These are phyloP conservation scores for Nectriaceae sp. DNA, from an alignment of 2,329 filamentous ascomycete species.

Conservation along the genomic window DNA sequence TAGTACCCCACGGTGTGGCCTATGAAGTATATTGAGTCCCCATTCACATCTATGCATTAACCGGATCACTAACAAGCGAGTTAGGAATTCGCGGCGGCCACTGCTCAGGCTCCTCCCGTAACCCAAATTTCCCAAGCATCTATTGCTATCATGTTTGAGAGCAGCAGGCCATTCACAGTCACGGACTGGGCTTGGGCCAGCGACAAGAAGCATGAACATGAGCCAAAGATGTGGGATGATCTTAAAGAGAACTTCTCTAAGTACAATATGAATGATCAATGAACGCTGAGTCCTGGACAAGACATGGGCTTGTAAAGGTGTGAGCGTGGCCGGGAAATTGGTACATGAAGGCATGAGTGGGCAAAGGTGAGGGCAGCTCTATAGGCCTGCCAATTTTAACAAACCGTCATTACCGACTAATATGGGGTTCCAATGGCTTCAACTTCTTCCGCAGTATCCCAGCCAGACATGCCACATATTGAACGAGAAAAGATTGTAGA, in stretches of 20 bases:
- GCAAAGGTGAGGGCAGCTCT: no score
- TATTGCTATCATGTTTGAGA: slow-evolving; percentile 28
- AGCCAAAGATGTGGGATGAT: slow-evolving; percentile 29
- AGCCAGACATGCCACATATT: no score
- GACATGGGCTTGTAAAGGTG: no score
- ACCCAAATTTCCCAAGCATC: slow-evolving; percentile 25
- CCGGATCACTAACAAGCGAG: not conserved
- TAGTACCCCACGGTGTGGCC: slow-evolving; percentile 20
- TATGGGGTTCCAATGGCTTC: no score
- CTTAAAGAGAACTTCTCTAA: slow-evolving; percentile 27
- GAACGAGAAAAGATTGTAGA: no score
- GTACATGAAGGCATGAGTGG: no score
- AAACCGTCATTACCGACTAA: no score
- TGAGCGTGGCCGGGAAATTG: no score
- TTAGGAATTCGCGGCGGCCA: slow-evolving; percentile 25
- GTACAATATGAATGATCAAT: no score
- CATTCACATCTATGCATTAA: accelerated
- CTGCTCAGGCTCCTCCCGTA: slow-evolving; percentile 16
- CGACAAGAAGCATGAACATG: slow-evolving; percentile 27
- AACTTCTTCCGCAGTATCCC: no score
- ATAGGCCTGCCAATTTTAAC: no score
- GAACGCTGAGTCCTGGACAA: no score
- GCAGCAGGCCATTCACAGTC: slow-evolving; percentile 24
- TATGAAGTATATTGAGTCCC: slow-evolving; percentile 13
- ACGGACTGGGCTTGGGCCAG: slow-evolving; percentile 28